phyloP scores from a whole-genome alignment of 108 stramenopile genomes.

The Heterococcus sp. region DNA sequence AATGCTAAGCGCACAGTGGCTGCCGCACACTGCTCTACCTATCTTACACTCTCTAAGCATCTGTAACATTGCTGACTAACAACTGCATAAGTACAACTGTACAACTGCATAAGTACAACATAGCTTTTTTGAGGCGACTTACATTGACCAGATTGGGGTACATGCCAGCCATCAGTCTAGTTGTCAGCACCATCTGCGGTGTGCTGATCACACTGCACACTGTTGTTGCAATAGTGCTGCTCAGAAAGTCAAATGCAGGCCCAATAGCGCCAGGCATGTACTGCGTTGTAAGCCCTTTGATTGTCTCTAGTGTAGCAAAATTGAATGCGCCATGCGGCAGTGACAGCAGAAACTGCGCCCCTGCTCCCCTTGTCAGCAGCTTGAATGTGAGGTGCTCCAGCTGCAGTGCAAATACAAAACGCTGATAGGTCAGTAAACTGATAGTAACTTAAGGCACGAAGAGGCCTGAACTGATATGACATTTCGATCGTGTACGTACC shows the following conservation, averaged over 20 bases:
- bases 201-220: slow-evolving; percentile 69
- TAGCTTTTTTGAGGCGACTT: too few species aligned
- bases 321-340: slow-evolving; percentile 93
- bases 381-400: slow-evolving; percentile 30
- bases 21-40: too few species aligned
- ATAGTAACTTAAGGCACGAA: slow-evolving; percentile 64
- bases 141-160: too few species aligned
- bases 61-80: too few species aligned
- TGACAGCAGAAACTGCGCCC: slow-evolving; percentile 86
- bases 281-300: slow-evolving; percentile 15
- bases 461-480: slow-evolving; percentile 47
- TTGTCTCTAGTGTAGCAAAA: slow-evolving; percentile 84
- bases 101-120: too few species aligned
- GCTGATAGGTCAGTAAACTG: neutral
- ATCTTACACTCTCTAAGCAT: too few species aligned
- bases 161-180: slow-evolving; percentile 97
- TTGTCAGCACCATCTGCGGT: slow-evolving; percentile 87
- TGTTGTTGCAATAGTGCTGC: slow-evolving; percentile 79
- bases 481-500: too few species aligned
- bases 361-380: slow-evolving; percentile 77
- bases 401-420: too few species aligned
- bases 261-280: slow-evolving; percentile 6
- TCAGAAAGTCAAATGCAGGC: slow-evolving; percentile 77
- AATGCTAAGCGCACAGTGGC: too few species aligned
- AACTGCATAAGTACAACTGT: neutral